Percentiles rank a stretch among this genome's conserved stretches.
Evolutionary conservation across 176 grass and related monocot genomes (phyloP).

Genomic region (Ensete glaucum): DNA sequence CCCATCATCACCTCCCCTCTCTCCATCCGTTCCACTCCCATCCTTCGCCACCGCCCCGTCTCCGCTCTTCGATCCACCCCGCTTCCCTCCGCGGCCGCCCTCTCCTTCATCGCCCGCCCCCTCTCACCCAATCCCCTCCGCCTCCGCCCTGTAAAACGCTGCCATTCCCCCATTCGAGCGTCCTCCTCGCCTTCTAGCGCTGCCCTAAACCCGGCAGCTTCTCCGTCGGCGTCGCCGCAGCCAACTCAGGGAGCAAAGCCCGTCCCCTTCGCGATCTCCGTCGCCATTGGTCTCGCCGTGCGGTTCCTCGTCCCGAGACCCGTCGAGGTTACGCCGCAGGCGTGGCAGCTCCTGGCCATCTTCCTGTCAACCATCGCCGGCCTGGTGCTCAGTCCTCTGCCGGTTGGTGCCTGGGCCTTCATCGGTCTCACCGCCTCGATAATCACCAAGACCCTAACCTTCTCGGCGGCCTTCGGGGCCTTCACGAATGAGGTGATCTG

Average conservation of each 20-base stretch:
- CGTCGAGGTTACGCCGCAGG: slow-evolving; percentile 52
- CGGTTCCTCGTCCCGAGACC: slow-evolving; percentile 61
- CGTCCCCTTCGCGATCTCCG: slow-evolving; percentile 51
- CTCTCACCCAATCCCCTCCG: slow-evolving; percentile 8
- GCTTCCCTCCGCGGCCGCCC: not conserved
- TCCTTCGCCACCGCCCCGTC: slow-evolving; percentile 22
- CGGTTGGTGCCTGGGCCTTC: slow-evolving; percentile 93
- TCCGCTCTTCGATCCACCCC: not conserved
- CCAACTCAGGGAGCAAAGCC: slow-evolving; percentile 34
- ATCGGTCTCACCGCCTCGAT: slow-evolving; percentile 68
- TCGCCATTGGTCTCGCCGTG: slow-evolving; percentile 63
- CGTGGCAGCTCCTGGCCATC: slow-evolving; percentile 90
- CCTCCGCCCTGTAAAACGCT: slow-evolving; percentile 17
- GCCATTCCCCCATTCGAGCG: slow-evolving; percentile 24
- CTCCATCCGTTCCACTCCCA: slow-evolving; percentile 26
- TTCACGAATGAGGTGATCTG: slow-evolving; percentile 98
- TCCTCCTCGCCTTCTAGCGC: not conserved
- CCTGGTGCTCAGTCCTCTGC: slow-evolving; percentile 74
- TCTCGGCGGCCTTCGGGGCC: slow-evolving; percentile 71
- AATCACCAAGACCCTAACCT: slow-evolving; percentile 61
- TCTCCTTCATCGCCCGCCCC: not conserved
- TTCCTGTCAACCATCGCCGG: slow-evolving; percentile 85
- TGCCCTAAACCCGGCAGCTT: not conserved
- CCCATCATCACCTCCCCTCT: not conserved
- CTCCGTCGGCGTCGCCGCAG: not conserved